phyloP scores from a whole-genome alignment of 2,329 filamentous ascomycete genomes.

The Dactylellina leptospora region DNA sequence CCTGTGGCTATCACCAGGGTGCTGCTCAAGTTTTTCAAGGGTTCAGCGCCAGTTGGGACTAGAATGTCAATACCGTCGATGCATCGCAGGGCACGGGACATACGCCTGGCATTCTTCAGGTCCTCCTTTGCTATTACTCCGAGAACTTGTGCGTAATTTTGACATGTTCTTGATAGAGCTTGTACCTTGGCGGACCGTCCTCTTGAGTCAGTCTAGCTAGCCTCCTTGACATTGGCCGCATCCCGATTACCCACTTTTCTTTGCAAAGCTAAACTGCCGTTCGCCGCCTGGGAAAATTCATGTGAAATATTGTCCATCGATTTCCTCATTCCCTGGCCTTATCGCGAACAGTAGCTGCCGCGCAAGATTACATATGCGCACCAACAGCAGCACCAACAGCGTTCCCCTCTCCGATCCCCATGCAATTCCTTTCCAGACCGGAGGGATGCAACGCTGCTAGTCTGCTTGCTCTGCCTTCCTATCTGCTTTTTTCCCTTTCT shows the following conservation, averaged over 20 bases:
- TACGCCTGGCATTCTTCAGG: not conserved
- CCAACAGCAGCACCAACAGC: not conserved
- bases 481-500: not conserved
- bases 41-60: conserved; percentile 2
- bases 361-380: not conserved
- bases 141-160: conserved; percentile 39
- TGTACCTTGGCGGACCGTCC: no score
- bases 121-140: conserved; percentile 17
- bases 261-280: not conserved
- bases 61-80: conserved; percentile 18
- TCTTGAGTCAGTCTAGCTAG: conserved; percentile 24
- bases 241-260: conserved; percentile 39
- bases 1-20: conserved; percentile 26
- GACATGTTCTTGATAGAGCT: conserved; percentile 16
- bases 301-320: conserved; percentile 48
- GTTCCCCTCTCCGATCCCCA: not conserved
- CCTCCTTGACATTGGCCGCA: conserved; percentile 31
- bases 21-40: conserved; percentile 7
- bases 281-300: conserved; percentile 27
- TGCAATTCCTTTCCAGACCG: not conserved
- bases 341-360: conserved; percentile 41
- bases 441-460: not conserved
- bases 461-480: not conserved
- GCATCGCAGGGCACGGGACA: conserved; percentile 1
- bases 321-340: conserved; percentile 49